These are phyloP conservation scores for Coemansia sp. DNA, from an alignment of 192 early-diverging fungal genomes.

Conservation along the genomic window DNA sequence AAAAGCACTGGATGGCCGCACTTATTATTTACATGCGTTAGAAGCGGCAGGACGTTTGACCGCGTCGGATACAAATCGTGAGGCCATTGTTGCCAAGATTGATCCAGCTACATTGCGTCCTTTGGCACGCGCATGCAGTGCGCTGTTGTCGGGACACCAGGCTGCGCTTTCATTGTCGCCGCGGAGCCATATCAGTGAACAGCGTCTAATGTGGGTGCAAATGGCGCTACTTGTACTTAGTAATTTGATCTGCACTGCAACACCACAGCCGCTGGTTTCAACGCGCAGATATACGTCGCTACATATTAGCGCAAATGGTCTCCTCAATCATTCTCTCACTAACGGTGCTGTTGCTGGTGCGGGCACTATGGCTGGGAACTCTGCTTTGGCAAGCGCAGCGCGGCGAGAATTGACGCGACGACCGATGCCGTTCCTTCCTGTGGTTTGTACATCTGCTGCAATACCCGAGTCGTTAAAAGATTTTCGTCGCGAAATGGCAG, in stretches of 20 bases:
- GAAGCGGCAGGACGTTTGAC: slow-evolving; percentile 37
- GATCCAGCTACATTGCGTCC: slow-evolving; percentile 14
- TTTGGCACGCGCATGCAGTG: slow-evolving; percentile 28
- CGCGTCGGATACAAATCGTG: slow-evolving; percentile 26
- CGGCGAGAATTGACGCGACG: slow-evolving; percentile 20
- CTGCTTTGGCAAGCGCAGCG: background rate
- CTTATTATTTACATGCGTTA: slow-evolving; percentile 42
- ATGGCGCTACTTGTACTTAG: slow-evolving; percentile 43
- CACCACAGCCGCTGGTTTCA: slow-evolving; percentile 25
- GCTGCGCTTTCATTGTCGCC: slow-evolving; percentile 11
- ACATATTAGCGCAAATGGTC: slow-evolving; percentile 16
- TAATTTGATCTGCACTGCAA: slow-evolving; percentile 36
- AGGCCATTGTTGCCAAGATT: slow-evolving; percentile 6
- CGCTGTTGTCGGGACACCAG: slow-evolving; percentile 36
- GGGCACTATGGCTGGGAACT: background rate
- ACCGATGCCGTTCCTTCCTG: slow-evolving; percentile 43
- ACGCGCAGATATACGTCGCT: slow-evolving; percentile 39
- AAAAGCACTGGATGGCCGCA: slow-evolving; percentile 25
- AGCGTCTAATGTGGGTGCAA: slow-evolving; percentile 48
- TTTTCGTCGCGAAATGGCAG: slow-evolving; percentile 30
- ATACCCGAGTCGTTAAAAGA: slow-evolving; percentile 23
- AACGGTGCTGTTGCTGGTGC: background rate
- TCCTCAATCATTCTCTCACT: slow-evolving; percentile 4
- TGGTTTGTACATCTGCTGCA: slow-evolving; percentile 15
- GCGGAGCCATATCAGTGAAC: slow-evolving; percentile 19